Percentiles rank a stretch among this genome's conserved stretches.
Evolutionary conservation across 176 grass and related monocot genomes (phyloP).

Genomic region (Bothriochloa decipiens): DNA sequence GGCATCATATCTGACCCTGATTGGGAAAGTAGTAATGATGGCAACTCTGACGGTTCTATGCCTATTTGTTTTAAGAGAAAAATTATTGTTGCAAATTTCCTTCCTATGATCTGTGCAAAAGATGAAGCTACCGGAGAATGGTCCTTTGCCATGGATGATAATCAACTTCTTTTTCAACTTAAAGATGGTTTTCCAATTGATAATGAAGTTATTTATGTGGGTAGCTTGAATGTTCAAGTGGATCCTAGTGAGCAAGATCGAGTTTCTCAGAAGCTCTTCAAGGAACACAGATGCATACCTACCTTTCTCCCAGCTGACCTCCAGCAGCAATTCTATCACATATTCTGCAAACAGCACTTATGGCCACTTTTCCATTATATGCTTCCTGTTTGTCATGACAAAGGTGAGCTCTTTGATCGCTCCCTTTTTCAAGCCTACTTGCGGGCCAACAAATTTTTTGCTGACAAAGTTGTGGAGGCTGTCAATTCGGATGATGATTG

Average conservation of each 20-base stretch:
- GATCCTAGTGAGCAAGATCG: constrained; percentile 72
- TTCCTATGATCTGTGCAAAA: constrained; percentile 65
- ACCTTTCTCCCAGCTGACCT: constrained; percentile 70
- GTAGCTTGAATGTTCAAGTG: constrained; percentile 72
- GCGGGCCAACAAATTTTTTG: constrained; percentile 72
- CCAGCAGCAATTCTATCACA: constrained; percentile 70
- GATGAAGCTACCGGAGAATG: constrained; percentile 61
- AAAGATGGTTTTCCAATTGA: constrained; percentile 68
- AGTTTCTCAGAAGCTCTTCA: constrained; percentile 69
- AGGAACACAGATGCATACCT: constrained; percentile 70
- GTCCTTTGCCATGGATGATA: constrained; percentile 74
- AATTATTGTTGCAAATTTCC: constrained; percentile 82
- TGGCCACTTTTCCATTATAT: constrained; percentile 96
- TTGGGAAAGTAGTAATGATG: constrained; percentile 41
- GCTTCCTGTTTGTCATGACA: constrained; percentile 81
- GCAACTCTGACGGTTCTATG: constrained; percentile 41
- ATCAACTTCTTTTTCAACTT: constrained; percentile 75
- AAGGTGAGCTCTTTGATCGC: constrained; percentile 73
- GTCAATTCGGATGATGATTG: constrained; percentile 81
- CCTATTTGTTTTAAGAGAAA: constrained; percentile 45
- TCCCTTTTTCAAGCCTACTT: constrained; percentile 80
- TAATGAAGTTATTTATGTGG: constrained; percentile 67
- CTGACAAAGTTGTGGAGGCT: constrained; percentile 79
- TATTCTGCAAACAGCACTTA: constrained; percentile 80
- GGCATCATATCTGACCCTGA: constrained; percentile 53